Conservation (phyloP, 139 green algal species). For the Spirogloea muscicola region DNA sequence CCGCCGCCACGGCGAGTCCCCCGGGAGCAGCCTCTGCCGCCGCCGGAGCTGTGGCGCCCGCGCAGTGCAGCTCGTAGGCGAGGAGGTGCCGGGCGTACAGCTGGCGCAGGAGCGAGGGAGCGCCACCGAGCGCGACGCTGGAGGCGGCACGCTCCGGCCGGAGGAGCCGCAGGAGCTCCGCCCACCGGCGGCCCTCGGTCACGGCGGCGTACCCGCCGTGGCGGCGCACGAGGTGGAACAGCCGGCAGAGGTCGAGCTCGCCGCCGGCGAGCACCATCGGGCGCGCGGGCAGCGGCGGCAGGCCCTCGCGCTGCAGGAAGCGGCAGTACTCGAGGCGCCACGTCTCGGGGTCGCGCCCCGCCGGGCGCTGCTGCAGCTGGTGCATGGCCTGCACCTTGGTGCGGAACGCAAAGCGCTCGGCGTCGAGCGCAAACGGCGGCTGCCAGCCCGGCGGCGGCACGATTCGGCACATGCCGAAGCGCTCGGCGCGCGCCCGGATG, state of each 20-base stretch:
- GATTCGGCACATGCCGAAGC: conserved; percentile 79
- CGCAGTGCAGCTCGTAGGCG: conserved; percentile 49
- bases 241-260: conserved; percentile 25
- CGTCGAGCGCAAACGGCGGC: conserved; percentile 64
- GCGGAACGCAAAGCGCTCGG: conserved; percentile 57
- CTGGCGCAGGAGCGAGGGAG: conserved; percentile 55
- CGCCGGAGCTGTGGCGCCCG: too few species aligned
- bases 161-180: conserved; percentile 69
- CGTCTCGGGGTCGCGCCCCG: conserved; percentile 32
- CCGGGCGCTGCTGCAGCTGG: conserved; percentile 65
- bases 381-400: conserved; percentile 75
- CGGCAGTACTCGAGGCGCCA: conserved; percentile 60
- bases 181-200: conserved; percentile 59
- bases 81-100: conserved; percentile 76
- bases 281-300: too few species aligned
- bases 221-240: conserved; percentile 40
- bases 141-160: too few species aligned
- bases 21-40: too few species aligned
- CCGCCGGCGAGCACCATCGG: too few species aligned
- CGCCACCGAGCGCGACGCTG: background rate
- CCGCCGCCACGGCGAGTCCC: too few species aligned
- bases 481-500: conserved; percentile 58
- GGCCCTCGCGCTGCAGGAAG: conserved; percentile 50
- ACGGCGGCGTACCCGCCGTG: conserved; percentile 55
- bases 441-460: conserved; percentile 73